Base-by-base conservation (phyloP, 192 early-diverging fungal genomes). In the Umbelopsis sp. region DNA sequence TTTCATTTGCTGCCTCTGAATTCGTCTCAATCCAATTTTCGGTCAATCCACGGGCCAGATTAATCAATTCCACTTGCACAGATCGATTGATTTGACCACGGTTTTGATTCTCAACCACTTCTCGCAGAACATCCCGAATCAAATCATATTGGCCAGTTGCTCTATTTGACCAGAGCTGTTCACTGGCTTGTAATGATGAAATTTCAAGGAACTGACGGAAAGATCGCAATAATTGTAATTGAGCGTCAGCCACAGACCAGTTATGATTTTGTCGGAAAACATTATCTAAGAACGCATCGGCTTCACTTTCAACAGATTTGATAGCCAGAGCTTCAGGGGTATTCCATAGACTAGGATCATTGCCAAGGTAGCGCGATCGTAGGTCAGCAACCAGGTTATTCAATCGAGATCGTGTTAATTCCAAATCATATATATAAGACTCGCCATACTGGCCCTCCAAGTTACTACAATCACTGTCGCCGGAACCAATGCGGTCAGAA, bases 121-220 rank as follows among this genome's bases (percentile, higher is more conserved):
- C 55, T 18, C 33, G 27, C 27, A 61, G 27, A 16, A 61, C 55
- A 61, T 61, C 55, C 4, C 55, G 8, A 25, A 61, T 61, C 4
- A 61, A 30, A 12, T 61, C 55, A 4, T 61, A 61, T 61, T 61
- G 27, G 18, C 55, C 55, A 12, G 50, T 46, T 9, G 33, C 15
- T 18, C 66, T 71, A 9, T 22, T 64, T 11, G 61, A 51, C 71
- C 71, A 78, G 11, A 78, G 25, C 27, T 67, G 18, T 41, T 78
- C 50, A 35, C 51, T 27, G 13, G 65, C 46, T 20, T 65, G 58
- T 20, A 46, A 23, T 49, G 77, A 79, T 8, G 71, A 33, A 2
- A 68, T 65, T 55, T 78, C 74, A 13, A 76, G 64, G 44, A 82
- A 76, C 1, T 64, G 49, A 22, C 76, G 73, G 64, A 68, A 82